Conservation (phyloP, 169 alveolate species). For the Eimeria mitis region DNA sequence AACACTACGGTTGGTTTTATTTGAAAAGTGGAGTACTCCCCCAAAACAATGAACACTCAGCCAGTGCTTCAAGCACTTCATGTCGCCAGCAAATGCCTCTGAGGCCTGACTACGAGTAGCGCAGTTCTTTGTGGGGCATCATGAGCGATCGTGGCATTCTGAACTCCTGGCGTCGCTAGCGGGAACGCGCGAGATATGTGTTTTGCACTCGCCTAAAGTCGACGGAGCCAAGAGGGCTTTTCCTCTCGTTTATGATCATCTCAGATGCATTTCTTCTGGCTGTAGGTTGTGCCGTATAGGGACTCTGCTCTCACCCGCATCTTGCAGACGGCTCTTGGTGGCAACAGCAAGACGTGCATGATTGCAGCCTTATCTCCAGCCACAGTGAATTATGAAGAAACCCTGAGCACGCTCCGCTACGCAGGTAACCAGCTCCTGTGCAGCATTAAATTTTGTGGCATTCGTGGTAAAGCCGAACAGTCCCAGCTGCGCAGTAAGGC, state of each 20-base stretch:
- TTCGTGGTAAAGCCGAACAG: not conserved
- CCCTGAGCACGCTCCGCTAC: conserved; percentile 92
- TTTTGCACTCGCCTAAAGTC: not conserved
- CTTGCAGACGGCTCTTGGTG: conserved; percentile 95
- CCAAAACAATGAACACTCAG: not conserved
- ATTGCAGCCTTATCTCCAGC: conserved; percentile 96
- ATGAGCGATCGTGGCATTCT: not conserved
- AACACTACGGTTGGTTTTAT: not conserved
- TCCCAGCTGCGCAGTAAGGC: not conserved
- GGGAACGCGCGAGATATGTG: not conserved
- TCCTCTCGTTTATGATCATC: not conserved
- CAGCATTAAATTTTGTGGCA: not conserved
- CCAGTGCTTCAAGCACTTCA: not conserved
- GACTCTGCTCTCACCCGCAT: conserved; percentile 96
- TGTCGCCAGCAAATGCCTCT: not conserved
- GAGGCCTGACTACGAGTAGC: not conserved
- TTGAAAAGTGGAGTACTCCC: not conserved
- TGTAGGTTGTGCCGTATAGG: conserved; percentile 93
- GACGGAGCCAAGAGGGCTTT: not conserved
- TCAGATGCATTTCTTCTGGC: not conserved
- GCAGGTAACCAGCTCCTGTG: conserved; percentile 86
- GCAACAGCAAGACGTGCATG: conserved; percentile 94
- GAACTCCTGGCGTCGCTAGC: not conserved
- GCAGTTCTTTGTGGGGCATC: not conserved
- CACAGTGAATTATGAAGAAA: conserved; percentile 92